Conservation (phyloP, 1,139 yeast species). For the Spencermartinsiella ligniputridi region DNA sequence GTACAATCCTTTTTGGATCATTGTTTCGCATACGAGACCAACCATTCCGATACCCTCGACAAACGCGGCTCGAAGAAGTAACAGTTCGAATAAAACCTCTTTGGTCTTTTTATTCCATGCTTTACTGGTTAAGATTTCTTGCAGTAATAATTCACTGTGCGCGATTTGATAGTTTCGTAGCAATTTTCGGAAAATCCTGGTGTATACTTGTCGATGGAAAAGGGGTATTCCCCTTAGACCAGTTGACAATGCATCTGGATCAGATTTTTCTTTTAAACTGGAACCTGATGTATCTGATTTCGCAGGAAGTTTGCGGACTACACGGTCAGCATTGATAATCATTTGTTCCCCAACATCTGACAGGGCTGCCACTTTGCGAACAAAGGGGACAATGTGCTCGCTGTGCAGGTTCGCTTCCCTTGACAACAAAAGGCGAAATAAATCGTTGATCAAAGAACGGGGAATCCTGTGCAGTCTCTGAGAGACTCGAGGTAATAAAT, state of each 20-base stretch:
- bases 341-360: slow-evolving; percentile 21
- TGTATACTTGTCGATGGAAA: slow-evolving; percentile 15
- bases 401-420: slow-evolving; percentile 15
- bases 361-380: slow-evolving; percentile 15
- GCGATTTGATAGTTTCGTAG: slow-evolving; percentile 12
- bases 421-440: slow-evolving; percentile 20
- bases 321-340: slow-evolving; percentile 19
- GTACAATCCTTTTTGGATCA: slow-evolving; percentile 18
- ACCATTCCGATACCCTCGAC: slow-evolving; percentile 24
- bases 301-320: slow-evolving; percentile 8
- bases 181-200: slow-evolving; percentile 15
- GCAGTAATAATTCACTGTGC: slow-evolving; percentile 18
- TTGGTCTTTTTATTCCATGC: slow-evolving; percentile 4
- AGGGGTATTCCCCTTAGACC: slow-evolving; percentile 7
- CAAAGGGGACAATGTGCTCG: slow-evolving; percentile 8
- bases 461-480: slow-evolving; percentile 20
- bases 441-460: slow-evolving; percentile 15
- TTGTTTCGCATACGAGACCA: slow-evolving; percentile 20
- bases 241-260: slow-evolving; percentile 4
- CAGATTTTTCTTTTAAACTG: slow-evolving; percentile 3
- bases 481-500: slow-evolving; percentile 17
- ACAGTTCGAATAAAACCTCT: slow-evolving; percentile 14
- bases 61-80: slow-evolving; percentile 22
- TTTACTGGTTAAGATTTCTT: slow-evolving; percentile 12
- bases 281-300: no score